Conservation (phyloP, 441 rosid genomes). For the Gossypium davidsonii region DNA sequence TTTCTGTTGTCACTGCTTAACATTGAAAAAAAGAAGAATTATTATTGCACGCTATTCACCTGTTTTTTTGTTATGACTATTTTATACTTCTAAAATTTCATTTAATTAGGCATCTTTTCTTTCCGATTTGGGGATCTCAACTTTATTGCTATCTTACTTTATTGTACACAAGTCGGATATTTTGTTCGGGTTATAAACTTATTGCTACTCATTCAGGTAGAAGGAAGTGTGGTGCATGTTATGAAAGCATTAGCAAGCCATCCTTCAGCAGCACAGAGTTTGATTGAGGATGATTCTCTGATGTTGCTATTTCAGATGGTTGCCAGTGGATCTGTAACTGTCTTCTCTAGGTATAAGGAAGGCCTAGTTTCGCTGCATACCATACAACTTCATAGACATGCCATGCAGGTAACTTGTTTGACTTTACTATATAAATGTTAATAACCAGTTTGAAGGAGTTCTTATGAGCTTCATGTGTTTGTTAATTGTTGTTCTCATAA, state of each 20-base stretch:
- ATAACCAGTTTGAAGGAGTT: not conserved
- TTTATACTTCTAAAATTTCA: slow-evolving; percentile 2
- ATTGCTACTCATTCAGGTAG: slow-evolving; percentile 51
- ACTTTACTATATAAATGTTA: slow-evolving; percentile 9
- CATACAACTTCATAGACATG: slow-evolving; percentile 98
- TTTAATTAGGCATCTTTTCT: not conserved
- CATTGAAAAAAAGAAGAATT: not conserved
- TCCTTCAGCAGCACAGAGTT: slow-evolving; percentile 94
- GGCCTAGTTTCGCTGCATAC: slow-evolving; percentile 81
- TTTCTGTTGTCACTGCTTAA: not conserved
- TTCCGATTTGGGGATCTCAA: not conserved
- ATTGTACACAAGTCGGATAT: not conserved
- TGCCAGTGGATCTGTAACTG: slow-evolving; percentile 72
- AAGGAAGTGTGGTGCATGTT: slow-evolving; percentile 88
- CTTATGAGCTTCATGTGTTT: slow-evolving; percentile 7
- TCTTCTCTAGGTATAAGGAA: slow-evolving; percentile 66
- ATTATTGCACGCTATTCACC: not conserved
- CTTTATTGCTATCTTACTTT: not conserved
- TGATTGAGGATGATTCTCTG: slow-evolving; percentile 94
- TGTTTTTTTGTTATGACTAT: not conserved
- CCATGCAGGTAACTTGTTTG: slow-evolving; percentile 72
- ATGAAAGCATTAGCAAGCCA: slow-evolving; percentile 97
- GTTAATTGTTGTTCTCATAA: not conserved
- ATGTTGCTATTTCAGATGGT: slow-evolving; percentile 84
- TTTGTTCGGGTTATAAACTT: slow-evolving; percentile 4